Evolutionary conservation across 2,329 filamentous ascomycete genomes (phyloP).

Genomic region (Colletotrichum sp.): DNA sequence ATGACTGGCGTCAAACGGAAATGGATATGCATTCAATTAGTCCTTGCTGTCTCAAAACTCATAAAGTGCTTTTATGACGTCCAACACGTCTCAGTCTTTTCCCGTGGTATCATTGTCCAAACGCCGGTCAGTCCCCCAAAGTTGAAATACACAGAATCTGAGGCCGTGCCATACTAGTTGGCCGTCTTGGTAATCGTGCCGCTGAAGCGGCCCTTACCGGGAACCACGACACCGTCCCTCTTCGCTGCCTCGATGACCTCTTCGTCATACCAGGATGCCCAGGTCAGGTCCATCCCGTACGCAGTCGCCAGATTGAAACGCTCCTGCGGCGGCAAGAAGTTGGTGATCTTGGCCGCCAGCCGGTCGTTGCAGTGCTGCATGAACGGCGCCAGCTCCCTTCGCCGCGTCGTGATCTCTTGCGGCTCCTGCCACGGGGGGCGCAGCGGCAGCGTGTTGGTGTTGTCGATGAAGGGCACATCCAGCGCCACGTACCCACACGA

Average conservation of each 20-base stretch:
- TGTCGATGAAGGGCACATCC: slow-evolving; percentile 36
- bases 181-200: slow-evolving; percentile 31
- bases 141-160: neutral
- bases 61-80: neutral
- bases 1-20: slow-evolving; percentile 17
- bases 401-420: slow-evolving; percentile 4
- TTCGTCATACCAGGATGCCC: slow-evolving; percentile 38
- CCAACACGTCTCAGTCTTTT: neutral
- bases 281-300: slow-evolving; percentile 42
- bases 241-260: slow-evolving; percentile 34
- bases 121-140: neutral
- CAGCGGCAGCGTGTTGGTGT: slow-evolving; percentile 36
- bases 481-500: slow-evolving; percentile 67
- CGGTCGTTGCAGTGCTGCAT: slow-evolving; percentile 43
- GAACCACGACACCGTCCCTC: slow-evolving; percentile 37
- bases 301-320: slow-evolving; percentile 28
- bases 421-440: slow-evolving; percentile 15
- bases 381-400: slow-evolving; percentile 19
- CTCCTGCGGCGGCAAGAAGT: slow-evolving; percentile 34
- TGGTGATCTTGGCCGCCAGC: slow-evolving; percentile 38
- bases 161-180: neutral
- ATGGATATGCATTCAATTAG: slow-evolving; percentile 36
- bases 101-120: slow-evolving; percentile 1
- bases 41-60: neutral
- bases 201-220: slow-evolving; percentile 45